Conservation (phyloP, 2,329 filamentous ascomycete genomes). For the Ambrosiella cleistominuta region DNA sequence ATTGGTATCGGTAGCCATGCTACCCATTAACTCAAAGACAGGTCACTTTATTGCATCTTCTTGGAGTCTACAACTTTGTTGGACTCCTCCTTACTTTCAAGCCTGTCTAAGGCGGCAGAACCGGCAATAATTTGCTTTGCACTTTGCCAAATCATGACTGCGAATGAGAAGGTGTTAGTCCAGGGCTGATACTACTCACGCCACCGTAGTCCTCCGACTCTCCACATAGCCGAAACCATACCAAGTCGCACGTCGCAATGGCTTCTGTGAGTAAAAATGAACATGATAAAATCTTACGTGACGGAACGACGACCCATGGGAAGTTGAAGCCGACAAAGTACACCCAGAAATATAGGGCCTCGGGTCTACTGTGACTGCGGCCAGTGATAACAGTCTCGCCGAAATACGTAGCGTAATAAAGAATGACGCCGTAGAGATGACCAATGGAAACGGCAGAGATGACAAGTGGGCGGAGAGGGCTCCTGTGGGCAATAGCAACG, state of each 20-base stretch:
- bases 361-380: constrained; percentile 37
- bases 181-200: not conserved
- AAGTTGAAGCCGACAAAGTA: constrained; percentile 45
- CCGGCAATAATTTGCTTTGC: not conserved
- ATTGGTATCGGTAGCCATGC: too few species aligned
- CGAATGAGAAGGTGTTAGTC: not conserved
- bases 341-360: constrained; percentile 43
- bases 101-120: not conserved
- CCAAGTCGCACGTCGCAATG: not conserved
- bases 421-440: constrained; percentile 42
- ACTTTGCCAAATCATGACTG: not conserved
- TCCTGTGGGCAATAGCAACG: constrained; percentile 26
- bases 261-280: not conserved
- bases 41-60: not conserved
- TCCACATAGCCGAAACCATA: not conserved
- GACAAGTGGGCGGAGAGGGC: constrained; percentile 30
- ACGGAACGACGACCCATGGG: constrained; percentile 28
- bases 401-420: constrained; percentile 44
- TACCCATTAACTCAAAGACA: too few species aligned
- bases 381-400: constrained; percentile 29
- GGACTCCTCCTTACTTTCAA: not conserved
- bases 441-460: constrained; percentile 34
- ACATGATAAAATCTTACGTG: not conserved
- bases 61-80: not conserved
- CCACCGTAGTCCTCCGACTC: too few species aligned